Conservation (phyloP, 805 yeast species). For the Schwanniomyces sp. region DNA sequence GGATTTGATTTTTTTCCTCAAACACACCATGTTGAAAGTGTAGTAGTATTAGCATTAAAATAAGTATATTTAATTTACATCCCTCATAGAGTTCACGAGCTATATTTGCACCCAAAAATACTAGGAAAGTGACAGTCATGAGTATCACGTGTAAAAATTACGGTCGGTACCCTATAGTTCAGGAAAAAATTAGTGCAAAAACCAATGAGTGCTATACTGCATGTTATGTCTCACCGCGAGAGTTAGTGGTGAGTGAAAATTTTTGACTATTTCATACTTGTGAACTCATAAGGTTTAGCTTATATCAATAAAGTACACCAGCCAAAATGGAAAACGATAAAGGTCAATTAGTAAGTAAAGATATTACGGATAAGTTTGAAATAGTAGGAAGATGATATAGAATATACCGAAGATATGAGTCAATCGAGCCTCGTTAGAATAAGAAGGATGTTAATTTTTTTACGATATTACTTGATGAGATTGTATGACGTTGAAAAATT, state of each 20-base stretch:
- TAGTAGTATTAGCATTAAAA: conserved; percentile 58
- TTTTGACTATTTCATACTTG: conserved; percentile 7
- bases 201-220: neutral
- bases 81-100: neutral
- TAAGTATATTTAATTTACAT: neutral
- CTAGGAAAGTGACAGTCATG: neutral
- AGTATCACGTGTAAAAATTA: neutral
- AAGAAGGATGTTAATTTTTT: neutral
- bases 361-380: conserved; percentile 1
- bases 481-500: neutral
- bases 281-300: conserved; percentile 4
- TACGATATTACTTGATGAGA: neutral
- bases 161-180: neutral
- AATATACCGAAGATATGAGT: neutral
- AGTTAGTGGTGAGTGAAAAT: conserved; percentile 6
- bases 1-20: conserved; percentile 98
- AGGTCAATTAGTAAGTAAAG: conserved; percentile 93
- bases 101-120: neutral
- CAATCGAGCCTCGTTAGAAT: neutral
- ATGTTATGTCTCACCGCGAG: neutral
- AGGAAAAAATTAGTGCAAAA: neutral
- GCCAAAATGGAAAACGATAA: conserved; percentile 98
- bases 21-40: conserved; percentile 89
- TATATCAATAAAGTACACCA: conserved; percentile 13
- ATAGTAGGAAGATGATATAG: neutral